Percentiles rank a stretch among this genome's conserved stretches.
Conservation (phyloP, 1,139 yeast species). For the Ogataea hybrid region DNA sequence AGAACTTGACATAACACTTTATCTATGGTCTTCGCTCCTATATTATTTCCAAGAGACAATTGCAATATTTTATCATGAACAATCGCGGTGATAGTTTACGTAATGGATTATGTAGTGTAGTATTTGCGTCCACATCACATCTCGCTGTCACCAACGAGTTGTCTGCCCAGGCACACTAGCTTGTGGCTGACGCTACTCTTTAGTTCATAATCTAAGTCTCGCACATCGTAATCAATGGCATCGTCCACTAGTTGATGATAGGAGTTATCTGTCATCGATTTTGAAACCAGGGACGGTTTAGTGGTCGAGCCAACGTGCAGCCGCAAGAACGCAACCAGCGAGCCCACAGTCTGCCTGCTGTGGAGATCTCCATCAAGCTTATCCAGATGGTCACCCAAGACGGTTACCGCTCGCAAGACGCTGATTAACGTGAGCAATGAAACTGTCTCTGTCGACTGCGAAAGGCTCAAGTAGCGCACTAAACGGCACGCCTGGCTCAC, state of each 20-base stretch:
- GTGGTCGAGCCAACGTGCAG: constrained; percentile 22
- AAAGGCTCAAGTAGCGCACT: constrained; percentile 20
- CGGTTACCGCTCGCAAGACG: constrained; percentile 23
- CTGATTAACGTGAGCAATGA: constrained; percentile 30
- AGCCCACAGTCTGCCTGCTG: constrained; percentile 20
- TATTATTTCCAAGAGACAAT: constrained; percentile 10
- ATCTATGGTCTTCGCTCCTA: not conserved
- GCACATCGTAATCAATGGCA: constrained; percentile 22
- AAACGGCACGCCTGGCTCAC: constrained; percentile 22
- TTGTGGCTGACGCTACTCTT: constrained; percentile 30
- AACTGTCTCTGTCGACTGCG: constrained; percentile 7
- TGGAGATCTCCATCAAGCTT: constrained; percentile 1
- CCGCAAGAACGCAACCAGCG: constrained; percentile 22
- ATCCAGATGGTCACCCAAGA: constrained; percentile 20
- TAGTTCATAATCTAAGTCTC: constrained; percentile 25
- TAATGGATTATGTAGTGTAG: not conserved
- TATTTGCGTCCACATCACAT: not conserved
- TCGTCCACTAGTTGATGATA: constrained; percentile 9
- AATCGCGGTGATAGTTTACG: not conserved
- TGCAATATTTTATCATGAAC: constrained; percentile 3
- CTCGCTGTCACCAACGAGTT: constrained; percentile 27
- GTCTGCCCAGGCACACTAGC: constrained; percentile 27
- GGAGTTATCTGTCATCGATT: not conserved
- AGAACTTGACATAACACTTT: constrained; percentile 11
- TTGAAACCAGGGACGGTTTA: not conserved